phyloP scores from a whole-genome alignment of 352 stramenopile species.

The Phytophthora citricola region DNA sequence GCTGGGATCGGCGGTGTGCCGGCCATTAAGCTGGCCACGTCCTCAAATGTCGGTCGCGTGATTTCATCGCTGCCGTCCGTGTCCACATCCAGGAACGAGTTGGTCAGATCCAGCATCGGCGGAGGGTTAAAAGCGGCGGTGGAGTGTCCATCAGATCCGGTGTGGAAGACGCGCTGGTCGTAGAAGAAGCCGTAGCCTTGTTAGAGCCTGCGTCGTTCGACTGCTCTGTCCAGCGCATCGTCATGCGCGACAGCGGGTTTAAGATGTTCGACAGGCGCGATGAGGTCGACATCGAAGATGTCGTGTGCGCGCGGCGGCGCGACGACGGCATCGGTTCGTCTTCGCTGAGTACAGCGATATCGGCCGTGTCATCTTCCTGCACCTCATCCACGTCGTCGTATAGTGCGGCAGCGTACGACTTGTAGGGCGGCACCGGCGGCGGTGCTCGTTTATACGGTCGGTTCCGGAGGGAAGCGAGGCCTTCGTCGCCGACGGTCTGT shows the following conservation, averaged over 20 bases:
- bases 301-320: conserved; percentile 57
- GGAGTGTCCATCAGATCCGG: conserved; percentile 34
- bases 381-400: conserved; percentile 34
- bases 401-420: conserved; percentile 24
- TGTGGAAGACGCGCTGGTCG: conserved; percentile 33
- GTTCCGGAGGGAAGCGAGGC: conserved; percentile 17
- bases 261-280: conserved; percentile 41
- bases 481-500: conserved; percentile 46
- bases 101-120: conserved; percentile 44
- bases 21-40: conserved; percentile 39
- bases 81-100: conserved; percentile 64
- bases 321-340: conserved; percentile 39
- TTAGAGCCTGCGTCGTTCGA: conserved; percentile 12
- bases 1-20: conserved; percentile 58
- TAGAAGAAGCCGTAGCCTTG: conserved; percentile 25
- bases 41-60: conserved; percentile 51
- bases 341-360: conserved; percentile 47
- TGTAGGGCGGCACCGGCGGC: conserved; percentile 28
- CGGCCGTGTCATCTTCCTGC: conserved; percentile 37
- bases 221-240: conserved; percentile 47
- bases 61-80: conserved; percentile 54
- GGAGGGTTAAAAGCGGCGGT: conserved; percentile 38
- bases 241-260: conserved; percentile 59
- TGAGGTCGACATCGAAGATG: conserved; percentile 39
- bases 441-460: conserved; percentile 14